Evolutionary conservation across 208 protist genomes (phyloP).

Genomic region (Acanthamoeba rhysodes): DNA sequence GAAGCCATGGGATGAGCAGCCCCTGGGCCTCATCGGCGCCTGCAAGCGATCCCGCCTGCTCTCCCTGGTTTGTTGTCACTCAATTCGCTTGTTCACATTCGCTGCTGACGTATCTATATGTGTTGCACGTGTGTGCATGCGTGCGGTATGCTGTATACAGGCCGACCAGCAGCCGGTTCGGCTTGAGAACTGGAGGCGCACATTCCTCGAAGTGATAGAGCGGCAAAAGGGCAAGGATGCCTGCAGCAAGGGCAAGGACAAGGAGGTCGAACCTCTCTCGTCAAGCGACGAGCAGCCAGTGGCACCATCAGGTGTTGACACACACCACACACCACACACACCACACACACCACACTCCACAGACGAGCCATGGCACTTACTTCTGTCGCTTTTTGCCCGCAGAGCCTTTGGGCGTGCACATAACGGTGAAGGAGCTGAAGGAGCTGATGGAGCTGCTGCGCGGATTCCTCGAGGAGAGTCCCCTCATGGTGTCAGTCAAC

Average conservation of each 20-base stretch:
- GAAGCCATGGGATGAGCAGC: conserved; percentile 36
- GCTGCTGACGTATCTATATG: background rate
- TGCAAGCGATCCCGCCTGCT: conserved; percentile 42
- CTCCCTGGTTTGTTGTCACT: background rate
- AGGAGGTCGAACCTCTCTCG: background rate
- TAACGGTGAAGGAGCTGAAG: background rate
- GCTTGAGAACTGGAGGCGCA: conserved; percentile 29
- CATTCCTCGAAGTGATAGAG: background rate
- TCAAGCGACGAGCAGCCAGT: background rate
- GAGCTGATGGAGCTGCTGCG: conserved; percentile 51
- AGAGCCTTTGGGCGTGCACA: conserved; percentile 18
- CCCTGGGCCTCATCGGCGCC: conserved; percentile 36
- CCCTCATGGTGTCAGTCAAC: conserved; percentile 17
- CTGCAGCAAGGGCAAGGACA: conserved; percentile 23
- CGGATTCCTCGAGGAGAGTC: conserved; percentile 51
- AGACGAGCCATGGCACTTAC: background rate
- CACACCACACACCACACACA: background rate
- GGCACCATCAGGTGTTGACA: background rate
- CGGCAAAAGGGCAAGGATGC: background rate
- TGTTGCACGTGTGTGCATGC: background rate
- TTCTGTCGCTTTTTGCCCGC: too few species aligned
- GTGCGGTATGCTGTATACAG: background rate
- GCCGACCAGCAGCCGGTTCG: background rate
- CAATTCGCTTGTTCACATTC: background rate
- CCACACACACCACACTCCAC: too few species aligned